A percentile compares a stretch with the other conserved stretches of the same genome.
These are phyloP conservation scores for Sideroxylon spinosum DNA, from an alignment of 179 eudicot genomes.

Conservation along the genomic window DNA sequence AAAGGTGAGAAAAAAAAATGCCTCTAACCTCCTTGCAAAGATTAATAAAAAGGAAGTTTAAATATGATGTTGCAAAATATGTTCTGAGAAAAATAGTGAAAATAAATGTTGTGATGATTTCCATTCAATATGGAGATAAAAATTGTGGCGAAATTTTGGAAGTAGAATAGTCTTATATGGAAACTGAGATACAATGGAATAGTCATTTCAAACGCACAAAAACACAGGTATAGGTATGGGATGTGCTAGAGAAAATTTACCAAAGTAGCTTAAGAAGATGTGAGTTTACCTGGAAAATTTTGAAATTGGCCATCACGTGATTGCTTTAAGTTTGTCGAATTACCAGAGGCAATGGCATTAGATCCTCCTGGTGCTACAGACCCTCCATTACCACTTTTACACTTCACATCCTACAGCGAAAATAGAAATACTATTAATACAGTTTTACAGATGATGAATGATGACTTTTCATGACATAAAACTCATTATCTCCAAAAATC, in stretches of 20 bases:
- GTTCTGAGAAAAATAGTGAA: background rate
- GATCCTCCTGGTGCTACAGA: slow-evolving; percentile 34
- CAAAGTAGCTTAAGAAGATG: background rate
- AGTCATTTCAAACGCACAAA: background rate
- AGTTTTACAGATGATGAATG: background rate
- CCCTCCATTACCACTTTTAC: slow-evolving; percentile 31
- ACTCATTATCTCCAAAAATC: background rate
- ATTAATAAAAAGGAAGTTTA: background rate
- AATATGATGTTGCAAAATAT: background rate
- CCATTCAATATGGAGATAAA: background rate
- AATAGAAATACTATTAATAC: slow-evolving; percentile 10
- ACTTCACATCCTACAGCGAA: slow-evolving; percentile 48
- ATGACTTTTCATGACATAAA: slow-evolving; percentile 1
- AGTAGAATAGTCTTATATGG: slow-evolving; percentile 6
- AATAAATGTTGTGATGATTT: background rate
- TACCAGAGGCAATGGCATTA: slow-evolving; percentile 33
- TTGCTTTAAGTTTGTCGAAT: slow-evolving; percentile 36
- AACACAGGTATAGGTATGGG: background rate
- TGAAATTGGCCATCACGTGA: slow-evolving; percentile 39
- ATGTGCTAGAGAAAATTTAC: background rate
- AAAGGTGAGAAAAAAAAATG: background rate
- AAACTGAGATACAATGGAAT: background rate
- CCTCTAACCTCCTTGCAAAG: background rate
- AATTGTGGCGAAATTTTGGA: background rate
- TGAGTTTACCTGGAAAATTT: slow-evolving; percentile 45